Conservation (phyloP, 768 basidiomycete species). For the Trametes elegans region DNA sequence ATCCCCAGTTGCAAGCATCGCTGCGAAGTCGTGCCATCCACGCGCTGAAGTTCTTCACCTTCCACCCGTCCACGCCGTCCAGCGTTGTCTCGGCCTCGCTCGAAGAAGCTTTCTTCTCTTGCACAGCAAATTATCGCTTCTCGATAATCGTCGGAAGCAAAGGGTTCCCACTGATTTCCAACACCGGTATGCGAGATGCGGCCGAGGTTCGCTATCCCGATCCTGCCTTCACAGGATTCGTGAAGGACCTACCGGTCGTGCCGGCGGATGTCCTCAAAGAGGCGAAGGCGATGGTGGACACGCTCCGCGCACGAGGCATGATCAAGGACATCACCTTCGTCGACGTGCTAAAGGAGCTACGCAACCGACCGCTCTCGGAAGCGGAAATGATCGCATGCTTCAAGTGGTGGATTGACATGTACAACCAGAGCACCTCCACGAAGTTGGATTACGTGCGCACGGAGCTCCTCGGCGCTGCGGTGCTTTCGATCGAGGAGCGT, state of each 20-base stretch:
- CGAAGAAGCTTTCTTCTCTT: conserved; percentile 77
- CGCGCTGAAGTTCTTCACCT: conserved; percentile 86
- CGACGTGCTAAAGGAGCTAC: conserved; percentile 81
- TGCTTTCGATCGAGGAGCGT: conserved; percentile 46
- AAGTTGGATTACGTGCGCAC: conserved; percentile 46
- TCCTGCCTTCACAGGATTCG: conserved; percentile 64
- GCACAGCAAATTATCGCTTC: conserved; percentile 32
- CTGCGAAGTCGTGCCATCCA: conserved; percentile 68
- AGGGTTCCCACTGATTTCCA: conserved; percentile 71
- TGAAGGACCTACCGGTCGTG: conserved; percentile 75
- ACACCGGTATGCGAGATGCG: conserved; percentile 65
- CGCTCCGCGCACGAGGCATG: conserved; percentile 60
- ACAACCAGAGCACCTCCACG: conserved; percentile 35
- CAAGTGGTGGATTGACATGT: conserved; percentile 75
- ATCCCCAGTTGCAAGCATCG: conserved; percentile 44
- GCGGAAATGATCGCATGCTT: conserved; percentile 79
- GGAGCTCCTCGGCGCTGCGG: conserved; percentile 69
- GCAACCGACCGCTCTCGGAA: conserved; percentile 63
- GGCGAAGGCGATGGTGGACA: conserved; percentile 57
- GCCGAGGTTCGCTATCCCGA: conserved; percentile 74
- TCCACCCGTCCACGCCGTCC: conserved; percentile 84
- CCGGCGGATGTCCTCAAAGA: conserved; percentile 56
- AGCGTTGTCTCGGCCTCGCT: conserved; percentile 68
- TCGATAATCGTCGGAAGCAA: conserved; percentile 22
- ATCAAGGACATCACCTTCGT: conserved; percentile 73